Evolutionary conservation across 805 yeast species (phyloP).

Genomic region (Saturnispora mendoncae): DNA sequence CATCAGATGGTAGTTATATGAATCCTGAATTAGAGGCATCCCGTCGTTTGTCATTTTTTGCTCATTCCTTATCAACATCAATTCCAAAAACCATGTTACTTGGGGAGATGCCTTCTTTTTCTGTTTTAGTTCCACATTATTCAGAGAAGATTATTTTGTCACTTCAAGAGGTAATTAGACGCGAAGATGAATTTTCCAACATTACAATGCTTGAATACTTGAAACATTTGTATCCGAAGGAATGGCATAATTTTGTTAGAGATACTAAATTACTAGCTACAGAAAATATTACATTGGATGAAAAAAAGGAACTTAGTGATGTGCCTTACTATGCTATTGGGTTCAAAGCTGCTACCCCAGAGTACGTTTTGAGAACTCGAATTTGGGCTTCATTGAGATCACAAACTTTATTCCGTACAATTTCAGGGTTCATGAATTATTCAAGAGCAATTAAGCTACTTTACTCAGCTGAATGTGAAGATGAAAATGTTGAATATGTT

Average conservation of each 20-base stretch:
- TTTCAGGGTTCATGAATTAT: slow-evolving; percentile 97
- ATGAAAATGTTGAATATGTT: slow-evolving; percentile 90
- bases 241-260: slow-evolving; percentile 95
- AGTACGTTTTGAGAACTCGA: slow-evolving; percentile 89
- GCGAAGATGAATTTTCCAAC: slow-evolving; percentile 93
- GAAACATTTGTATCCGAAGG: slow-evolving; percentile 91
- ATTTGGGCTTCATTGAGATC: slow-evolving; percentile 98
- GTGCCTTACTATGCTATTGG: slow-evolving; percentile 94
- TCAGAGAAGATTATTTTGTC: slow-evolving; percentile 88
- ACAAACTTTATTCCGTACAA: slow-evolving; percentile 93
- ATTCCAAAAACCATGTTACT: slow-evolving; percentile 98
- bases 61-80: slow-evolving; percentile 97
- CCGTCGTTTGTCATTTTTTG: slow-evolving; percentile 98
- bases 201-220: slow-evolving; percentile 89
- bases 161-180: slow-evolving; percentile 92
- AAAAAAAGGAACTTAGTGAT: slow-evolving; percentile 82
- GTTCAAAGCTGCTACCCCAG: slow-evolving; percentile 96
- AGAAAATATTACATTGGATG: slow-evolving; percentile 76
- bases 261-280: slow-evolving; percentile 94
- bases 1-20: slow-evolving; percentile 46
- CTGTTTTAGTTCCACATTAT: slow-evolving; percentile 94
- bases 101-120: slow-evolving; percentile 98
- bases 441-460: slow-evolving; percentile 90
- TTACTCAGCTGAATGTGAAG: slow-evolving; percentile 95
- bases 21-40: slow-evolving; percentile 98